A percentile compares a stretch with the other conserved stretches of the same genome.
Evolutionary conservation across 768 basidiomycete genomes (phyloP).

Genomic region (Lactarius sanguifluus): DNA sequence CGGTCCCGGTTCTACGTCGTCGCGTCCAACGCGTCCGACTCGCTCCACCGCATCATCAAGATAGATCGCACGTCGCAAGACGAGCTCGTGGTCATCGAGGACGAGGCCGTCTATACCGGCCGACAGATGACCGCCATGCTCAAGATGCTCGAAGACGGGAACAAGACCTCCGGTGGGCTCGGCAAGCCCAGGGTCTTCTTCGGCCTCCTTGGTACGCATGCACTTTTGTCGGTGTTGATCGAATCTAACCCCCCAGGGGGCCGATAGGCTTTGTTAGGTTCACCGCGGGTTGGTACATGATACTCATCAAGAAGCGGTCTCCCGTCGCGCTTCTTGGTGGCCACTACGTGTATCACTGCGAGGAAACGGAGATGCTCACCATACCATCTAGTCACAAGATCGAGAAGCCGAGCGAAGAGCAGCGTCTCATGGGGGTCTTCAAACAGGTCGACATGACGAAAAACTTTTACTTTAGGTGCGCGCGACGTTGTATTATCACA

Average conservation of each 20-base stretch:
- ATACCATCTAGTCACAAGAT: slow-evolving; percentile 77
- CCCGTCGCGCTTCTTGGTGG: slow-evolving; percentile 93
- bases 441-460: slow-evolving; percentile 98
- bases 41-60: slow-evolving; percentile 88
- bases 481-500: background rate
- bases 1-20: slow-evolving; percentile 88
- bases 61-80: slow-evolving; percentile 83
- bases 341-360: slow-evolving; percentile 95
- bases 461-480: slow-evolving; percentile 96
- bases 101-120: slow-evolving; percentile 83
- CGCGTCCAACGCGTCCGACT: slow-evolving; percentile 85
- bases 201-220: slow-evolving; percentile 70
- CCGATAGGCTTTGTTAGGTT: slow-evolving; percentile 83
- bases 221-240: background rate
- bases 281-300: slow-evolving; percentile 95
- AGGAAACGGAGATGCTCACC: slow-evolving; percentile 81
- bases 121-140: slow-evolving; percentile 89
- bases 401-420: slow-evolving; percentile 87
- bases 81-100: slow-evolving; percentile 78
- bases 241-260: no score
- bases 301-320: slow-evolving; percentile 84
- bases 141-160: slow-evolving; percentile 95
- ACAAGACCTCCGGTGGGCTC: slow-evolving; percentile 82
- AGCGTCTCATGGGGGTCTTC: slow-evolving; percentile 84
- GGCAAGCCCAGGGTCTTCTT: slow-evolving; percentile 78